phyloP scores from a whole-genome alignment of 2,329 filamentous ascomycete species.

The Endoconidiophora polonica region DNA sequence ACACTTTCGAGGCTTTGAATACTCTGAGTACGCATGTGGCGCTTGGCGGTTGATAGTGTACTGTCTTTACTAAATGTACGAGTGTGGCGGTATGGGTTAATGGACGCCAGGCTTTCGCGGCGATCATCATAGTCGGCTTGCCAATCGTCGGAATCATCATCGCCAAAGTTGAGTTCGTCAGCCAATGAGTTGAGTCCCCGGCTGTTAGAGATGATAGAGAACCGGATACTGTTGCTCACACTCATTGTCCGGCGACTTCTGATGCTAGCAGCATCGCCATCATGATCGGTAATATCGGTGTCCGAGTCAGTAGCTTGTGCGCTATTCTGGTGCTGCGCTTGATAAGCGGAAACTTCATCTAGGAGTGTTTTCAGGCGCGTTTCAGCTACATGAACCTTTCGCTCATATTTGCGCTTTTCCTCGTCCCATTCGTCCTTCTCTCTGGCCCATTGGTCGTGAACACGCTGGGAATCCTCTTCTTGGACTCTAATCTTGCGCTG shows the following conservation, averaged over 20 bases:
- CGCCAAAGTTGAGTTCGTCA: constrained; percentile 78
- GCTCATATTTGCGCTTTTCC: constrained; percentile 66
- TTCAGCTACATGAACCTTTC: constrained; percentile 79
- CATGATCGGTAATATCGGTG: constrained; percentile 36
- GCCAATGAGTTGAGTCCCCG: constrained; percentile 58
- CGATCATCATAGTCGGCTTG: constrained; percentile 52
- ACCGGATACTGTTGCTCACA: constrained; percentile 54
- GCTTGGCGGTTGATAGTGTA: constrained; percentile 24
- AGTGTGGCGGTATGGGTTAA: constrained; percentile 28
- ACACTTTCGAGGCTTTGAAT: constrained; percentile 31
- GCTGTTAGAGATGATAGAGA: constrained; percentile 47
- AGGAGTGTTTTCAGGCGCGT: constrained; percentile 67
- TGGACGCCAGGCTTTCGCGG: constrained; percentile 38
- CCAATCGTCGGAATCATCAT: constrained; percentile 50
- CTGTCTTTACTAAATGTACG: constrained; percentile 44
- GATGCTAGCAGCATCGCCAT: constrained; percentile 57
- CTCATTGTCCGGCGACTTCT: constrained; percentile 43
- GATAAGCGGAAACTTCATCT: constrained; percentile 64
- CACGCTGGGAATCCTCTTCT: constrained; percentile 67
- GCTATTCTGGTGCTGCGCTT: constrained; percentile 34
- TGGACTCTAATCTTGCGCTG: constrained; percentile 65
- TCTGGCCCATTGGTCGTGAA: constrained; percentile 64
- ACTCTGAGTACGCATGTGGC: constrained; percentile 40
- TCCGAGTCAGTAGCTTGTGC: constrained; percentile 34
- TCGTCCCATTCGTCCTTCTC: constrained; percentile 77